A percentile compares a stretch with the other conserved stretches of the same genome.
phyloP scores from a whole-genome alignment of 805 yeast species.

The Candida multigemmis region DNA sequence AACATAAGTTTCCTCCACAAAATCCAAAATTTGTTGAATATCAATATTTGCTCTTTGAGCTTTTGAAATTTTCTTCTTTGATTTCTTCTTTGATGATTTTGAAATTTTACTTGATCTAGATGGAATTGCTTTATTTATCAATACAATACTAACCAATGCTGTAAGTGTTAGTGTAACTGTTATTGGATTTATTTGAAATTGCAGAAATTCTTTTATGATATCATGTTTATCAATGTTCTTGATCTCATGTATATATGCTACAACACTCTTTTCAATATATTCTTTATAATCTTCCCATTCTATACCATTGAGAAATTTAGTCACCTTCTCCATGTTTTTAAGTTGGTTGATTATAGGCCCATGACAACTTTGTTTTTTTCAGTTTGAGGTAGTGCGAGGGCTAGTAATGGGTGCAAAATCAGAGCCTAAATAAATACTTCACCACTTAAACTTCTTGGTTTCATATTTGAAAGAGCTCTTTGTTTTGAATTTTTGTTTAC shows the following conservation, averaged over 20 bases:
- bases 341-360: background rate
- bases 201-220: slow-evolving; percentile 18
- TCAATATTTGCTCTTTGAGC: slow-evolving; percentile 31
- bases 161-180: slow-evolving; percentile 23
- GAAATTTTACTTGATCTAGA: too few relatives aligned
- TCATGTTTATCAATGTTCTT: slow-evolving; percentile 8
- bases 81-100: slow-evolving; percentile 14
- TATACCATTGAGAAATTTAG: background rate
- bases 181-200: slow-evolving; percentile 20
- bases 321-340: too few relatives aligned
- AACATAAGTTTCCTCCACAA: slow-evolving; percentile 29
- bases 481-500: slow-evolving; percentile 14
- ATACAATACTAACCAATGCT: too few relatives aligned
- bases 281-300: slow-evolving; percentile 1
- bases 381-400: background rate
- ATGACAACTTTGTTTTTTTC: background rate
- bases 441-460: slow-evolving; percentile 19
- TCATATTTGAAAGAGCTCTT: slow-evolving; percentile 10
- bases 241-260: slow-evolving; percentile 3
- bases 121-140: too few relatives aligned
- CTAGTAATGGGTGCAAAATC: background rate
- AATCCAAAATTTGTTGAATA: slow-evolving; percentile 29
- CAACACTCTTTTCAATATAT: slow-evolving; percentile 1
- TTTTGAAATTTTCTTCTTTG: slow-evolving; percentile 27
- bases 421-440: slow-evolving; percentile 17